Evolutionary conservation across 2,329 filamentous ascomycete genomes (phyloP).

Genomic region (Pleoardoris graminearum): DNA sequence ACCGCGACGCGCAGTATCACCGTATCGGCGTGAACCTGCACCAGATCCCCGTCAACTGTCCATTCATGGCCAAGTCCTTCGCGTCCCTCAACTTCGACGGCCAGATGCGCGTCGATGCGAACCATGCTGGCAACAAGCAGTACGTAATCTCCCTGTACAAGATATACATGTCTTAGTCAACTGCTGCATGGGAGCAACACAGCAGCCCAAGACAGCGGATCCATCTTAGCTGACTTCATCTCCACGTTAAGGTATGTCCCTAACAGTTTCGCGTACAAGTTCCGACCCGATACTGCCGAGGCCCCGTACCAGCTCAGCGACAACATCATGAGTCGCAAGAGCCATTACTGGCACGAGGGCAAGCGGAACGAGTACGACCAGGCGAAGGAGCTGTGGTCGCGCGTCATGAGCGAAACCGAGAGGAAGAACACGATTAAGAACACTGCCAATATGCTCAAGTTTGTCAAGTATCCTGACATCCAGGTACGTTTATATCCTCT

Average conservation of each 20-base stretch:
- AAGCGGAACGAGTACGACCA: slow-evolving; percentile 58
- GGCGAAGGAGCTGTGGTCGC: slow-evolving; percentile 53
- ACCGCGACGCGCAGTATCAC: slow-evolving; percentile 58
- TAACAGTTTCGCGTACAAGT: slow-evolving; percentile 57
- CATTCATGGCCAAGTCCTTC: slow-evolving; percentile 54
- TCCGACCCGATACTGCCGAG: slow-evolving; percentile 57
- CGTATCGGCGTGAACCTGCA: slow-evolving; percentile 58
- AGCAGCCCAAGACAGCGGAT: no score
- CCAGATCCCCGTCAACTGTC: slow-evolving; percentile 53
- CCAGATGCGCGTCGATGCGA: slow-evolving; percentile 53
- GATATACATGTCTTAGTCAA: no score
- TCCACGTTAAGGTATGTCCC: no score
- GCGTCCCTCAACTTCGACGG: slow-evolving; percentile 56
- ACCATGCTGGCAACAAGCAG: slow-evolving; percentile 54
- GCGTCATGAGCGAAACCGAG: slow-evolving; percentile 53
- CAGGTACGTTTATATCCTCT: slow-evolving; percentile 38
- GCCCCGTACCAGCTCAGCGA: slow-evolving; percentile 55
- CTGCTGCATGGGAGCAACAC: no score
- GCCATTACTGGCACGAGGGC: slow-evolving; percentile 60
- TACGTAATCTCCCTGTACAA: no score
- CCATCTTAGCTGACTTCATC: no score
- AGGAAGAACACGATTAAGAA: slow-evolving; percentile 54
- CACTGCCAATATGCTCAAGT: slow-evolving; percentile 52
- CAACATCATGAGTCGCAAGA: slow-evolving; percentile 56
- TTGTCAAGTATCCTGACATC: slow-evolving; percentile 51